A percentile compares a stretch with the other conserved stretches of the same genome.
phyloP scores from a whole-genome alignment of 73 alveolate genomes.

The Breviolum minutum region DNA sequence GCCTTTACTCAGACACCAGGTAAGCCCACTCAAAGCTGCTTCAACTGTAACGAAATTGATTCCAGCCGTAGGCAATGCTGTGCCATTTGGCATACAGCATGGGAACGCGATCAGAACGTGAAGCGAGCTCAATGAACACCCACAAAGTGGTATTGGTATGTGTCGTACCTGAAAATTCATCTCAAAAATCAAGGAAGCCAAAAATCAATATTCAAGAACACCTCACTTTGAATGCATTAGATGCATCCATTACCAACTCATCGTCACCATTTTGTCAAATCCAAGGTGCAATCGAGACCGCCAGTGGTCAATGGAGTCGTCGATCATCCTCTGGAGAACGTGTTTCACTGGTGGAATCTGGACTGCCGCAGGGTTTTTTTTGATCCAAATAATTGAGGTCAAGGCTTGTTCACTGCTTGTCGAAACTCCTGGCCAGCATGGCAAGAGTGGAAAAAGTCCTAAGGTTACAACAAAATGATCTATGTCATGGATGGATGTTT shows the following conservation, averaged over 20 bases:
- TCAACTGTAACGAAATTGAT: background rate
- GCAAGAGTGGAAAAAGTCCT: background rate
- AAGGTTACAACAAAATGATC: no score
- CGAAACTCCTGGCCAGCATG: constrained; percentile 61
- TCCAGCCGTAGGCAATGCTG: background rate
- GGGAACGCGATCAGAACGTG: background rate
- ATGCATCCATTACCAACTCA: background rate
- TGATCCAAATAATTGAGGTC: background rate
- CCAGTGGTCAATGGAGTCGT: constrained; percentile 88
- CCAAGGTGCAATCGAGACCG: constrained; percentile 57
- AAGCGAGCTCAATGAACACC: constrained; percentile 53
- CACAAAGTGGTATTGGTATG: constrained; percentile 83
- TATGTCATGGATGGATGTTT: no score
- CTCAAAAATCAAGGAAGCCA: background rate
- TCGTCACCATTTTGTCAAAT: no score
- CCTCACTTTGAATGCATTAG: background rate
- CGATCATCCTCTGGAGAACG: constrained; percentile 37
- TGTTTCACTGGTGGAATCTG: background rate
- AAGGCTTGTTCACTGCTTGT: constrained; percentile 38
- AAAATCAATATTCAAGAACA: background rate
- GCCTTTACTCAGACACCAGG: background rate
- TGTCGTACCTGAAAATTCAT: constrained; percentile 52
- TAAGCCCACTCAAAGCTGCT: background rate
- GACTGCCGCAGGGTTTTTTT: no score
- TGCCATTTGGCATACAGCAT: constrained; percentile 45